Base-by-base conservation (phyloP, 306 rosid genomes). In the Sphenostylis stenocarpa region DNA sequence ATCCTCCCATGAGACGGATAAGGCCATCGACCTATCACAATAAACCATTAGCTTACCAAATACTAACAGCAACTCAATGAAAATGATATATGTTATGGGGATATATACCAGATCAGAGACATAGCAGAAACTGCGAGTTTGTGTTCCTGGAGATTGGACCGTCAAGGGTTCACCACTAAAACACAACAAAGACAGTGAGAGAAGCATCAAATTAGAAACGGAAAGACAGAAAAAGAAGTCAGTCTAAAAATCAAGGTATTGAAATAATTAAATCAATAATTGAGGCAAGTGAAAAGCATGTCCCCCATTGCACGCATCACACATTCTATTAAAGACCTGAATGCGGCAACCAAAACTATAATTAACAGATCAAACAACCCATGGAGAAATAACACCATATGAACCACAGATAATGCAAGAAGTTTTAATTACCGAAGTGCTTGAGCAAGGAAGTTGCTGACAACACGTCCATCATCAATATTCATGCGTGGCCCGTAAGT, bases 401-500 rank as follows among this genome's bases (percentile, higher is more conserved):
- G 43, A 45, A 43, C 43, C 8, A 31, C 20, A 52, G 33, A 57
- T 53, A 38, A 44, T 28, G 5, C 65, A 34, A 21, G 16, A 48
- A 60, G 31, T 64, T 33, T 14, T 68, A 71, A 82, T 73, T 80
- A 95, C 98, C 98, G 96, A 76, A 95, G 80, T 10, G 97, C 96
- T 89, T 95, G 98, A 53, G 98, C 98, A 73, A 95, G 89, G 82
- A 95, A 95, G 85, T 95, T 95, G 90, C 98, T 95, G 41, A 95
- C 98, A 2, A 92, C 98, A 80, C 98, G 98, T 0, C 98, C 98
- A 78, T 95, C 98, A 28, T 95, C 98, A 52, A 95, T 95, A 77
- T 92, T 95, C 98, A 95, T 95, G 81, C 98, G 98, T 7, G 98
- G 96, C n/a, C 98, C 98, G 13, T 95, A 95, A 53, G 98, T 95